Conservation (phyloP, 176 grass and related monocot genomes). For the Aechmea fasciata region DNA sequence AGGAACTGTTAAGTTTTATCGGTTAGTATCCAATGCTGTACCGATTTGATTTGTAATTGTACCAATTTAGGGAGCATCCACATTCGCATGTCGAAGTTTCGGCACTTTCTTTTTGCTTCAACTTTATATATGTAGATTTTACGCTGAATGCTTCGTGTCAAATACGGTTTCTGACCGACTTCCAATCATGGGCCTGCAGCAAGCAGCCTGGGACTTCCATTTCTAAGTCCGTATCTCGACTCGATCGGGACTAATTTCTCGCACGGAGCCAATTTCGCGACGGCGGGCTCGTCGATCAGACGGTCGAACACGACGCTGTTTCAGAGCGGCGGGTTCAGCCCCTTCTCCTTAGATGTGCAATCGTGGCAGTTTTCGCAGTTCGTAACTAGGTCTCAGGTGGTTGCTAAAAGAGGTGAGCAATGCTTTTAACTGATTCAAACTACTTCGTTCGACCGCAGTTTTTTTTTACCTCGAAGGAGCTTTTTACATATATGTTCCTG, state of each 20-base stretch:
- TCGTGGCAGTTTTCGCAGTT: constrained; percentile 84
- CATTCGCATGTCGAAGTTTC: no score
- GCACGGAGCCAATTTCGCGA: constrained; percentile 88
- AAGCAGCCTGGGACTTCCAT: constrained; percentile 59
- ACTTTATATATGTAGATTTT: no score
- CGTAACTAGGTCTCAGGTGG: constrained; percentile 55
- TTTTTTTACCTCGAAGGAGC: no score
- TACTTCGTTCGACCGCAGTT: no score
- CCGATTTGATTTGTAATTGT: no score
- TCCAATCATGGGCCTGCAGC: constrained; percentile 26
- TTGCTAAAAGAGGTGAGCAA: constrained; percentile 39
- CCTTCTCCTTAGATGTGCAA: constrained; percentile 84
- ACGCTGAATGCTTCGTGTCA: no score
- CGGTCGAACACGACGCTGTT: constrained; percentile 68
- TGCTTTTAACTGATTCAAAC: no score
- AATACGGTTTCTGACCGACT: not conserved
- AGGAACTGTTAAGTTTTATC: no score
- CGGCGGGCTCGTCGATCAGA: constrained; percentile 73
- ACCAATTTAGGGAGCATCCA: no score
- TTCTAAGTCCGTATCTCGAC: constrained; percentile 72
- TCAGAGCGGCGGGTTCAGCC: constrained; percentile 56
- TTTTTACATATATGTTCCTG: no score
- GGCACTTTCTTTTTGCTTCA: no score
- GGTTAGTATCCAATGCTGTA: no score
- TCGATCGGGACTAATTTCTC: constrained; percentile 79